phyloP scores from a whole-genome alignment of 768 basidiomycete genomes.

The Hebeloma cylindrosporum region DNA sequence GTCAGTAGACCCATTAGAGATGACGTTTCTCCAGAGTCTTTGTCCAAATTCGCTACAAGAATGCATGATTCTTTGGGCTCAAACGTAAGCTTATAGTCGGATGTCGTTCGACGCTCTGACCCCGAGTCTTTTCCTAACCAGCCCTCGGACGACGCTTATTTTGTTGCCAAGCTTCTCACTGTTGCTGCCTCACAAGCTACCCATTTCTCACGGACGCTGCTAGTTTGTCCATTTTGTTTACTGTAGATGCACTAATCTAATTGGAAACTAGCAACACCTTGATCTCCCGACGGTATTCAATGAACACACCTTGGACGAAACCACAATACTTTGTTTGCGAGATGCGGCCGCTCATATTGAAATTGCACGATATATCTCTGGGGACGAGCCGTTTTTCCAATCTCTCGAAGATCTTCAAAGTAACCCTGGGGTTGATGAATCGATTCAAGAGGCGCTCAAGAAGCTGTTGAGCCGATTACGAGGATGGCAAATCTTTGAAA shows the following conservation, averaged over 20 bases:
- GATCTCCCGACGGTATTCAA: conserved; percentile 58
- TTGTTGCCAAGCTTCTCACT: conserved; percentile 60
- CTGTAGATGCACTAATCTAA: neutral
- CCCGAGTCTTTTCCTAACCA: conserved; percentile 20
- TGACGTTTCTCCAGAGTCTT: conserved; percentile 46
- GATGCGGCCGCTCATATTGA: conserved; percentile 67
- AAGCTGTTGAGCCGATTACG: conserved; percentile 50
- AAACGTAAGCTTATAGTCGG: conserved; percentile 44
- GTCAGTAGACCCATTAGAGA: conserved; percentile 61
- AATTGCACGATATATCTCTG: conserved; percentile 54
- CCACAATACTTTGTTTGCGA: conserved; percentile 54
- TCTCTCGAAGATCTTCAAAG: conserved; percentile 38
- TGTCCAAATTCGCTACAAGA: conserved; percentile 55
- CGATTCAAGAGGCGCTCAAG: conserved; percentile 44
- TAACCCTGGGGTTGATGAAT: conserved; percentile 37
- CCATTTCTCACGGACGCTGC: conserved; percentile 47
- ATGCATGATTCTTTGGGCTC: conserved; percentile 55
- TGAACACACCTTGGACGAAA: conserved; percentile 49
- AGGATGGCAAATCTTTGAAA: conserved; percentile 62
- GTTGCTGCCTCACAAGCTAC: conserved; percentile 69
- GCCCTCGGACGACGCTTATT: conserved; percentile 56
- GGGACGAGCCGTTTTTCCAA: conserved; percentile 40
- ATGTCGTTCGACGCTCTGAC: neutral
- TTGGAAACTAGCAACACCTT: conserved; percentile 51
- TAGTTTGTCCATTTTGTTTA: conserved; percentile 33